Percentiles rank a stretch among this genome's conserved stretches.
These are phyloP conservation scores for Starmera amethionina DNA, from an alignment of 805 yeast species.

Conservation along the genomic window DNA sequence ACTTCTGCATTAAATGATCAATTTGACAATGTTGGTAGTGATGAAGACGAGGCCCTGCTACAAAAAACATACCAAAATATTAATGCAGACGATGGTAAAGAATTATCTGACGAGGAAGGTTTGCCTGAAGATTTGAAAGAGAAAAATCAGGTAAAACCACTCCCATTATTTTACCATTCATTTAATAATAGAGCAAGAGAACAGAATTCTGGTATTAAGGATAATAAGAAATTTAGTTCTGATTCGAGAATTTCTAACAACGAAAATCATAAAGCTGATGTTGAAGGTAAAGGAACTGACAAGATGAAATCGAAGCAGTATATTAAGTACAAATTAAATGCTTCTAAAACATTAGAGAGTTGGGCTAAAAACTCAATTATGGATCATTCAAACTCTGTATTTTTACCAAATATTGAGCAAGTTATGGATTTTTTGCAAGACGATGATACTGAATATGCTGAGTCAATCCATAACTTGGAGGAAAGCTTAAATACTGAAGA, in stretches of 20 bases:
- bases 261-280: slow-evolving; percentile 58
- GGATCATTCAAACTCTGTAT: slow-evolving; percentile 25
- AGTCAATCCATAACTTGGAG: slow-evolving; percentile 1
- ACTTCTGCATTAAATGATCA: too few species aligned
- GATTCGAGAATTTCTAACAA: slow-evolving; percentile 74
- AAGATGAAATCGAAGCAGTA: slow-evolving; percentile 38
- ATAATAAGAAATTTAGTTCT: slow-evolving; percentile 67
- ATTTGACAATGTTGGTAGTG: slow-evolving; percentile 3
- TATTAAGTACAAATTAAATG: slow-evolving; percentile 39
- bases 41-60: background rate
- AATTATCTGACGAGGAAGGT: slow-evolving; percentile 14
- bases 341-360: slow-evolving; percentile 43
- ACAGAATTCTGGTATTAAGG: slow-evolving; percentile 78
- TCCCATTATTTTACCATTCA: slow-evolving; percentile 31
- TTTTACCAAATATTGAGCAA: slow-evolving; percentile 49
- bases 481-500: slow-evolving; percentile 23
- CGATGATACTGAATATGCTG: slow-evolving; percentile 25
- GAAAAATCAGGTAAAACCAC: slow-evolving; percentile 9
- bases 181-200: slow-evolving; percentile 87
- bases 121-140: slow-evolving; percentile 18
- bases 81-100: slow-evolving; percentile 14
- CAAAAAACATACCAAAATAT: background rate
- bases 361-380: slow-evolving; percentile 40
- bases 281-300: slow-evolving; percentile 69
- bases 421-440: slow-evolving; percentile 45